phyloP scores from a whole-genome alignment of 352 stramenopile genomes.

The Globisporangium iwayamae region DNA sequence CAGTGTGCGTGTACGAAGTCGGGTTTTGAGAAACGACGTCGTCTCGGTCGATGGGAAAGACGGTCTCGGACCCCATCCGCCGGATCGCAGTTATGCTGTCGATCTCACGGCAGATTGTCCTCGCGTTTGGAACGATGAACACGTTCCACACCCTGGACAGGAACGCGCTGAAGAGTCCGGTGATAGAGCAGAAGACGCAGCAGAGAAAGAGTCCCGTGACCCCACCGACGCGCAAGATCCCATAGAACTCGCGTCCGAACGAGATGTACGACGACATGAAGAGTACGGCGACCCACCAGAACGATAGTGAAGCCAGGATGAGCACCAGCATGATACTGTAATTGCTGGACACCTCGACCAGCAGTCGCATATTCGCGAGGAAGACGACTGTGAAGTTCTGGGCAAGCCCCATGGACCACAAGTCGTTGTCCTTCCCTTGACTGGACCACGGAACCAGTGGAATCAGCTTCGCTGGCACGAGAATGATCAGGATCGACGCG shows the following conservation, averaged over 20 bases:
- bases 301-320: slow-evolving; percentile 30
- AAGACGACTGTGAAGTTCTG: slow-evolving; percentile 67
- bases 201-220: slow-evolving; percentile 39
- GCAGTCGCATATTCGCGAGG: slow-evolving; percentile 44
- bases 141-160: slow-evolving; percentile 29
- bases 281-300: slow-evolving; percentile 48
- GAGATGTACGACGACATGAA: slow-evolving; percentile 44
- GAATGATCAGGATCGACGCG: slow-evolving; percentile 42
- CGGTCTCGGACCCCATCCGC: slow-evolving; percentile 28
- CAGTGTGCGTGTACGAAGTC: not conserved
- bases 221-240: slow-evolving; percentile 38
- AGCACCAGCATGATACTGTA: slow-evolving; percentile 28
- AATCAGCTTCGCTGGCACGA: slow-evolving; percentile 40
- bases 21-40: not conserved
- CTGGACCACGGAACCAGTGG: slow-evolving; percentile 41
- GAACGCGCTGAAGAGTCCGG: slow-evolving; percentile 30
- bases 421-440: slow-evolving; percentile 54
- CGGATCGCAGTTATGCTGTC: slow-evolving; percentile 29
- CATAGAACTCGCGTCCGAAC: slow-evolving; percentile 64
- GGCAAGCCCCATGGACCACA: slow-evolving; percentile 59
- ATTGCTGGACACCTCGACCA: slow-evolving; percentile 43
- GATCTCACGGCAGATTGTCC: slow-evolving; percentile 48
- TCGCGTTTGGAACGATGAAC: slow-evolving; percentile 32
- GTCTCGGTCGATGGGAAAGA: slow-evolving; percentile 38
- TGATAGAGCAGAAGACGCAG: slow-evolving; percentile 28